A percentile compares a stretch with the other conserved stretches of the same genome.
phyloP scores from a whole-genome alignment of 495 filamentous ascomycete species.

The Aspergillus indologenus region DNA sequence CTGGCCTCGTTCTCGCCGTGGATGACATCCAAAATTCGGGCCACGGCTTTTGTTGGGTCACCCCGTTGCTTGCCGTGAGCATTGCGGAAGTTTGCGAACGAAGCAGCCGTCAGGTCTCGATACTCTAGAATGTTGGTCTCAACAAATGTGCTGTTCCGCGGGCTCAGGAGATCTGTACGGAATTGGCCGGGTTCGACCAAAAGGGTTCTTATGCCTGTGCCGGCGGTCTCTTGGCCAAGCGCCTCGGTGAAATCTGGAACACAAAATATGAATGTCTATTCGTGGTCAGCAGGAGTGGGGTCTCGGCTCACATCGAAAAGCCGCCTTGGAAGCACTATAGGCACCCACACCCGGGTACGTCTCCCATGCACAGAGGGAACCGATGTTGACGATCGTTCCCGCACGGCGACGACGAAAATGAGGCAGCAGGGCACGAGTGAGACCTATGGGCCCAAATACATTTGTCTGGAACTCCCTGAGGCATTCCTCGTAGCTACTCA shows the following conservation, averaged over 20 bases:
- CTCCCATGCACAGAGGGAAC: conserved; percentile 2
- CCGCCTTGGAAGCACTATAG: conserved; percentile 10
- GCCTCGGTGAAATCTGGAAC: conserved; percentile 4
- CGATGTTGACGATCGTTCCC: conserved; percentile 10
- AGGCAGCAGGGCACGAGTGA: conserved; percentile 5
- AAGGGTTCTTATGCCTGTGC: background rate
- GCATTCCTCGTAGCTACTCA: background rate
- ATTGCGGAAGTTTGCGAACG: background rate
- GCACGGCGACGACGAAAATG: background rate
- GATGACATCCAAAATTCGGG: conserved; percentile 7
- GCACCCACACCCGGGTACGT: background rate
- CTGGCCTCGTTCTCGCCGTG: conserved; percentile 1
- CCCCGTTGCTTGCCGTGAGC: conserved; percentile 3
- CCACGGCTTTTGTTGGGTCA: conserved; percentile 8
- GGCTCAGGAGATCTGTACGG: conserved; percentile 5
- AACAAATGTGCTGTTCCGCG: background rate
- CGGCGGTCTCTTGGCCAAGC: background rate
- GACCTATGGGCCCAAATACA: conserved; percentile 6
- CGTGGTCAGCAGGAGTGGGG: no score
- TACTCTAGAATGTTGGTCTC: background rate
- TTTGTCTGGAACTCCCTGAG: conserved; percentile 10
- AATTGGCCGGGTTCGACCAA: conserved; percentile 13
- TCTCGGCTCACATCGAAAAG: background rate
- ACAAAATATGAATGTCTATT: background rate
- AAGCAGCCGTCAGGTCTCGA: background rate